Percentiles rank a stretch among this genome's conserved stretches.
Evolutionary conservation across 2,329 filamentous ascomycete species (phyloP).

Genomic region (Aureobasidium sp.): DNA sequence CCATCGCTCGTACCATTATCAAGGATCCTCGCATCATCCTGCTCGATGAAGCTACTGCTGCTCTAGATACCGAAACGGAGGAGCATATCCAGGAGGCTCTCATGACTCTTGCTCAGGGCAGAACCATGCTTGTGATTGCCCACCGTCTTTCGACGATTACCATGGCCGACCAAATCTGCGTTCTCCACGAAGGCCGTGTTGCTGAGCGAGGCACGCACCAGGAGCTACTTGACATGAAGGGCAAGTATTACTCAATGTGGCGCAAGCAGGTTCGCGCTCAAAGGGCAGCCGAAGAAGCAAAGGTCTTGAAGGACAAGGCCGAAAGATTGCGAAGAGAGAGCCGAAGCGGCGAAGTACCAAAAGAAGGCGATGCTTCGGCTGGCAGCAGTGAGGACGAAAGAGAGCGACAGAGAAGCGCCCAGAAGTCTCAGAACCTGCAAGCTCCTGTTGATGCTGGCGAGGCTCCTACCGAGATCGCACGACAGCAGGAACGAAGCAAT

Average conservation of each 20-base stretch:
- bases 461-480: slow-evolving; percentile 10
- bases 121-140: slow-evolving; percentile 93
- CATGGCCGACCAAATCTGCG: slow-evolving; percentile 50
- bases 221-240: slow-evolving; percentile 42
- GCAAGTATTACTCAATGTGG: slow-evolving; percentile 46
- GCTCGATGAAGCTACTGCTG: slow-evolving; percentile 87
- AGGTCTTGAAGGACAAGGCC: slow-evolving; percentile 43
- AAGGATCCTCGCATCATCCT: slow-evolving; percentile 90
- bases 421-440: slow-evolving; percentile 15
- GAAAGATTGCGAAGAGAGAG: slow-evolving; percentile 43
- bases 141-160: slow-evolving; percentile 55
- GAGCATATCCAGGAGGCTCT: slow-evolving; percentile 88
- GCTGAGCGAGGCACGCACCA: slow-evolving; percentile 47
- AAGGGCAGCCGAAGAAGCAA: slow-evolving; percentile 43
- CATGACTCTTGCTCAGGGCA: slow-evolving; percentile 70
- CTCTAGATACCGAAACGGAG: slow-evolving; percentile 85
- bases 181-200: slow-evolving; percentile 47
- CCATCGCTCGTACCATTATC: slow-evolving; percentile 85
- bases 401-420: slow-evolving; percentile 13
- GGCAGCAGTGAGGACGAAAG: slow-evolving; percentile 32
- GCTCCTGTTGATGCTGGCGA: slow-evolving; percentile 13
- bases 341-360: slow-evolving; percentile 20
- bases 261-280: slow-evolving; percentile 47
- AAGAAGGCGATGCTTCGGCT: slow-evolving; percentile 31
- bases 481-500: slow-evolving; percentile 11